These are phyloP conservation scores for Pigoraptor vietnamica DNA, from an alignment of 78 protist genomes.

Conservation along the genomic window DNA sequence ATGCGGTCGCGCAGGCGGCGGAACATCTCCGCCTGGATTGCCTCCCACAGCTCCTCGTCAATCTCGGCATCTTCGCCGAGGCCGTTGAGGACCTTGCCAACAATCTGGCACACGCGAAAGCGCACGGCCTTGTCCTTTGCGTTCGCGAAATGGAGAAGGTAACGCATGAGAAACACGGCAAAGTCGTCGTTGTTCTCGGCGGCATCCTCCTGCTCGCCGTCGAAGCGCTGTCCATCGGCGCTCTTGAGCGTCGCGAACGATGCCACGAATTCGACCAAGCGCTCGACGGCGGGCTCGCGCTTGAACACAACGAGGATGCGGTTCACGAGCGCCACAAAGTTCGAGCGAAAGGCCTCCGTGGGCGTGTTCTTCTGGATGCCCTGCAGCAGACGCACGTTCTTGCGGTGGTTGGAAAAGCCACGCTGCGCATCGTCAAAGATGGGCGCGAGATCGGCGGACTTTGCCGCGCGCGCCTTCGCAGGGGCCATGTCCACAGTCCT, in stretches of 20 bases:
- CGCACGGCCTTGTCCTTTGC: conserved; percentile 38
- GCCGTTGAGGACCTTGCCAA: background rate
- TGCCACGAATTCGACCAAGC: background rate
- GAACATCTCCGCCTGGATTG: background rate
- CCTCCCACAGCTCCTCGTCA: conserved; percentile 5
- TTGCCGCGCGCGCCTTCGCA: too few species aligned
- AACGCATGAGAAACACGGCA: background rate
- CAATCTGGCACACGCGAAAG: conserved; percentile 17
- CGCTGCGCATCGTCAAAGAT: too few species aligned
- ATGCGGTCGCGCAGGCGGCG: conserved; percentile 11
- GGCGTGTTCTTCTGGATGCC: background rate
- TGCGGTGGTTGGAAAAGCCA: too few species aligned
- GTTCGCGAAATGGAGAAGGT: background rate
- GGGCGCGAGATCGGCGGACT: too few species aligned
- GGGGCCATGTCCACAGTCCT: too few species aligned
- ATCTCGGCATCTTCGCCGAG: conserved; percentile 20
- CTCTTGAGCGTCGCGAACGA: background rate
- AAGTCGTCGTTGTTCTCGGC: too few species aligned
- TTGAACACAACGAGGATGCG: background rate
- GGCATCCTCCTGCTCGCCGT: background rate
- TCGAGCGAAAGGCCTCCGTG: background rate
- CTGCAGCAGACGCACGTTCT: too few species aligned
- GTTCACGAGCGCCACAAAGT: background rate
- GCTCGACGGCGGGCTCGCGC: conserved; percentile 35
- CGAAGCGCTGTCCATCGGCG: background rate